Evolutionary conservation across 2,329 filamentous ascomycete genomes (phyloP).

Genomic region (Zasmidium cellare): DNA sequence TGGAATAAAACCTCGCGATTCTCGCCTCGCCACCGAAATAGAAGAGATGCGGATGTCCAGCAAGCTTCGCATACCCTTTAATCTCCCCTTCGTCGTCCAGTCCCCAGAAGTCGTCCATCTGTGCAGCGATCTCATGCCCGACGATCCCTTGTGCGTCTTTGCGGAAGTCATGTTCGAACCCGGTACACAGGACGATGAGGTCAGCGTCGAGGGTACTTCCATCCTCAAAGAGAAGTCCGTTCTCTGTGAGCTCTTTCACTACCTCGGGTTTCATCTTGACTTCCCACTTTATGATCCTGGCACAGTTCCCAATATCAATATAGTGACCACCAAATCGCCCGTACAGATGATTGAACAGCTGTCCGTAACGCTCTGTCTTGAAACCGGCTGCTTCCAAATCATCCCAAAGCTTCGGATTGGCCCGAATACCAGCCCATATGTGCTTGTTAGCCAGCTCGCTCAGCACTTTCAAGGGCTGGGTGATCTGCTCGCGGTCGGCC

Average conservation of each 20-base stretch:
- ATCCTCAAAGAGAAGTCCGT: slow-evolving; percentile 47
- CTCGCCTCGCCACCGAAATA: slow-evolving; percentile 47
- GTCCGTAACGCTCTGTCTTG: slow-evolving; percentile 39
- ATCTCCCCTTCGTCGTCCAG: slow-evolving; percentile 51
- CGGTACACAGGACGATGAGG: slow-evolving; percentile 49
- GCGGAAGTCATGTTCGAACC: slow-evolving; percentile 47
- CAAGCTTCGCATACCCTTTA: slow-evolving; percentile 42
- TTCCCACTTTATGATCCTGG: slow-evolving; percentile 45
- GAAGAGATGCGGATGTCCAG: slow-evolving; percentile 42
- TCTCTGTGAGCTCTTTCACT: slow-evolving; percentile 38
- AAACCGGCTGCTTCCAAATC: slow-evolving; percentile 46
- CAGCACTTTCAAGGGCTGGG: slow-evolving; percentile 31
- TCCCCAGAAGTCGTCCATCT: slow-evolving; percentile 47
- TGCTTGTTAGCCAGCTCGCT: slow-evolving; percentile 34
- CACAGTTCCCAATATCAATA: slow-evolving; percentile 47
- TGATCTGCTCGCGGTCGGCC: slow-evolving; percentile 25
- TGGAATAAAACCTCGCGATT: slow-evolving; percentile 49
- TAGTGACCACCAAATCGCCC: slow-evolving; percentile 50
- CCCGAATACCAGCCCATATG: slow-evolving; percentile 30
- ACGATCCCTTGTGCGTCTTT: slow-evolving; percentile 41
- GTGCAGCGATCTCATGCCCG: slow-evolving; percentile 42
- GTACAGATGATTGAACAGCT: slow-evolving; percentile 41
- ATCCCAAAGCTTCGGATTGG: slow-evolving; percentile 41
- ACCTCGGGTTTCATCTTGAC: slow-evolving; percentile 47
- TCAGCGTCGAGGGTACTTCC: slow-evolving; percentile 46